These are phyloP conservation scores for Fusarium coicis DNA, from an alignment of 2,329 filamentous ascomycete genomes.

Conservation along the genomic window DNA sequence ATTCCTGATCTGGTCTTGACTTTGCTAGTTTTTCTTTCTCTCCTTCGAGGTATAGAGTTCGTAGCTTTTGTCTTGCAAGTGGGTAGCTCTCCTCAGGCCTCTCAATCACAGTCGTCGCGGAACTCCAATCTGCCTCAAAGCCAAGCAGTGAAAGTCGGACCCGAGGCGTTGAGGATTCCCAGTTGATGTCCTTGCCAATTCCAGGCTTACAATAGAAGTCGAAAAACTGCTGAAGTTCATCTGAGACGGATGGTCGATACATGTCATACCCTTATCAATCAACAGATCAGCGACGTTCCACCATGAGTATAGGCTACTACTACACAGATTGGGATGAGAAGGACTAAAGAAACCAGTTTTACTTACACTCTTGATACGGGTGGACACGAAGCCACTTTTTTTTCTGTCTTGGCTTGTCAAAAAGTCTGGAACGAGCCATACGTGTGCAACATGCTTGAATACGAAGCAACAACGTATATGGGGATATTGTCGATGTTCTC, in stretches of 20 bases:
- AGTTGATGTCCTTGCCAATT: rapidly evolving
- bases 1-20: neutral
- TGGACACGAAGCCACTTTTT: neutral
- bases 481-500: conserved; percentile 1
- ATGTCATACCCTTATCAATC: neutral
- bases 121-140: neutral
- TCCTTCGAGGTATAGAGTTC: neutral
- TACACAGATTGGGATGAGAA: neutral
- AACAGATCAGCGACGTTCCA: neutral
- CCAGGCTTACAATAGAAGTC: neutral
- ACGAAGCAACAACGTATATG: neutral
- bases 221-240: neutral
- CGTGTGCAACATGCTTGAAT: neutral
- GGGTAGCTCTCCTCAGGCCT: neutral
- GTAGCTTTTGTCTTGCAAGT: neutral
- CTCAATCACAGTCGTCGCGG: neutral
- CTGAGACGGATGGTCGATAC: neutral
- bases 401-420: neutral
- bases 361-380: neutral
- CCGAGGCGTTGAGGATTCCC: neutral
- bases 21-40: neutral
- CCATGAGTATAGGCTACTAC: too few species aligned
- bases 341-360: rapidly evolving
- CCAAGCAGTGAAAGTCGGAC: neutral
- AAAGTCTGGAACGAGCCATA: neutral